Evolutionary conservation across 148 eudicot species (phyloP).

Genomic region (Camellia japonica): DNA sequence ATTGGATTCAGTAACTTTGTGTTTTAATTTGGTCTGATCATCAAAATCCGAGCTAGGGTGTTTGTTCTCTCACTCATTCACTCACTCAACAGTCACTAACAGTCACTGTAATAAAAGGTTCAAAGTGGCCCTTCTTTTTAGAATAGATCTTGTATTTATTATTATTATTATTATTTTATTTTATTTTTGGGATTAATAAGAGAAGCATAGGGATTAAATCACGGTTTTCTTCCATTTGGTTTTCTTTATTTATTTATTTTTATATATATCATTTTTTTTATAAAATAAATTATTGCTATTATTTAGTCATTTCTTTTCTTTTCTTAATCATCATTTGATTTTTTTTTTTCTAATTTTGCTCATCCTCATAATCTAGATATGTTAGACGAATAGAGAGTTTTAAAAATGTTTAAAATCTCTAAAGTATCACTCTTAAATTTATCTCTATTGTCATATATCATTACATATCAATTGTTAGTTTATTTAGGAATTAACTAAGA

Average conservation of each 20-base stretch:
- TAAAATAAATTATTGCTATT: background rate
- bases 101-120: background rate
- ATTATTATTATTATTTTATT: background rate
- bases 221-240: constrained; percentile 10
- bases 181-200: constrained; percentile 17
- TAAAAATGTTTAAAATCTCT: too few relatives aligned
- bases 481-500: too few relatives aligned
- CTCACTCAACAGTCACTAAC: background rate
- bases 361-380: too few relatives aligned
- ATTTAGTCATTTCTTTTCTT: background rate
- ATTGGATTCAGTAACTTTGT: constrained; percentile 9
- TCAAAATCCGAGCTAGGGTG: constrained; percentile 9
- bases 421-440: too few relatives aligned
- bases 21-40: background rate
- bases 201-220: constrained; percentile 24
- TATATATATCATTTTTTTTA: too few relatives aligned
- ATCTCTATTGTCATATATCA: too few relatives aligned
- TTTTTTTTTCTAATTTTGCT: too few relatives aligned
- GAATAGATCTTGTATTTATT: constrained; percentile 18
- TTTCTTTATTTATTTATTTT: background rate
- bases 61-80: constrained; percentile 1
- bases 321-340: background rate
- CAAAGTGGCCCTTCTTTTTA: constrained; percentile 23
- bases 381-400: too few relatives aligned
- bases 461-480: too few relatives aligned